A percentile compares a stretch with the other conserved stretches of the same genome.
Evolutionary conservation across 2,329 filamentous ascomycete genomes (phyloP).

Genomic region (Nigrospora oryzae): DNA sequence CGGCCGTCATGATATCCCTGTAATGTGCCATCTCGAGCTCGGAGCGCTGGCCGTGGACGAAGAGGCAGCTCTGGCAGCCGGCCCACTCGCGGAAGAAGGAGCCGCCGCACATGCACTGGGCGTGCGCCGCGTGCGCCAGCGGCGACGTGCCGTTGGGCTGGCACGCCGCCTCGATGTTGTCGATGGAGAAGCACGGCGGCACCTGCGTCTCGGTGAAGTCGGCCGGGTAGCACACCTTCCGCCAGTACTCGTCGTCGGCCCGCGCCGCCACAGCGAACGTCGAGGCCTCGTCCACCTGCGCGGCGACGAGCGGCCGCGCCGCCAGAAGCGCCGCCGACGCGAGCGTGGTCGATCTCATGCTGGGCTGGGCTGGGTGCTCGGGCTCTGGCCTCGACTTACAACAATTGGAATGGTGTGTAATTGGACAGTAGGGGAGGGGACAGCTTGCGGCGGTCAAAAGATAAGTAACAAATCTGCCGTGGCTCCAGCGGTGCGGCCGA

Average conservation of each 20-base stretch:
- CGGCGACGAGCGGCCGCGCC: neutral
- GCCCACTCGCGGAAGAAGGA: constrained; percentile 33
- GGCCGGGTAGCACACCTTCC: constrained; percentile 5
- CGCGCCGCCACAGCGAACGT: neutral
- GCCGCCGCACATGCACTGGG: constrained; percentile 32
- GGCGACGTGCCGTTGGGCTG: constrained; percentile 18
- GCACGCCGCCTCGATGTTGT: constrained; percentile 20
- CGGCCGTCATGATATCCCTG: constrained; percentile 23
- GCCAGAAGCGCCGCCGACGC: constrained; percentile 2
- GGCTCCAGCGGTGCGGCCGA: too few species aligned
- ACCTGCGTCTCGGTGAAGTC: neutral
- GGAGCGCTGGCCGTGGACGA: constrained; percentile 28
- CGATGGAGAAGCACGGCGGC: constrained; percentile 20
- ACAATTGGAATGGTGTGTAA: too few species aligned
- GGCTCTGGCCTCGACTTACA: too few species aligned
- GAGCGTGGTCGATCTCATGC: neutral
- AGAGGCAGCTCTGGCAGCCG: constrained; percentile 31
- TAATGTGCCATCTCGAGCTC: constrained; percentile 24
- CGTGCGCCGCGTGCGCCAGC: constrained; percentile 17
- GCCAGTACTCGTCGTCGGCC: constrained; percentile 4
- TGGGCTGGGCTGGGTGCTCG: neutral
- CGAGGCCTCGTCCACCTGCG: neutral
- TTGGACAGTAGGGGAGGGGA: too few species aligned
- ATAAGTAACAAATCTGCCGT: too few species aligned
- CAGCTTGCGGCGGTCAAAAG: too few species aligned